A percentile compares a stretch with the other conserved stretches of the same genome.
These are phyloP conservation scores for Penicillium tannophilum DNA, from an alignment of 495 filamentous ascomycete species.

Conservation along the genomic window DNA sequence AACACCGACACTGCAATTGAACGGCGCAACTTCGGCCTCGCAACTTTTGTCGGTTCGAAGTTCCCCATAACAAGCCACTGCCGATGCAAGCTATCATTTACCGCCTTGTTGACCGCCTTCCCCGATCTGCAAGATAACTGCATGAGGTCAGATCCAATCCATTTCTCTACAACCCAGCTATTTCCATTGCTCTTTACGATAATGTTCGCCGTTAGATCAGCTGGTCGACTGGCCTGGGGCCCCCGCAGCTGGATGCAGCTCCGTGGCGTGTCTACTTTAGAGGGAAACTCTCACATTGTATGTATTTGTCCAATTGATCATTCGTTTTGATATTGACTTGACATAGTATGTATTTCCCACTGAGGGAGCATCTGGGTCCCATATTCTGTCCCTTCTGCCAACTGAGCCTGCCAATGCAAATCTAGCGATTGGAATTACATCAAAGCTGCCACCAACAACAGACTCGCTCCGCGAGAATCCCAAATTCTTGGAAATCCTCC, in stretches of 20 bases:
- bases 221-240: slow-evolving; percentile 23
- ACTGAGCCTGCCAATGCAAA: slow-evolving; percentile 66
- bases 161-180: neutral
- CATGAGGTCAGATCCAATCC: slow-evolving; percentile 6
- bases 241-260: slow-evolving; percentile 31
- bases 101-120: slow-evolving; percentile 24
- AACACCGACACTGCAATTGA: slow-evolving; percentile 16
- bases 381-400: slow-evolving; percentile 76
- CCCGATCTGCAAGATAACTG: slow-evolving; percentile 16
- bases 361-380: slow-evolving; percentile 37
- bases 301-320: slow-evolving; percentile 11
- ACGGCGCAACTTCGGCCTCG: slow-evolving; percentile 10
- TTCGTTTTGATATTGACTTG: slow-evolving; percentile 19
- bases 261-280: slow-evolving; percentile 53
- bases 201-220: slow-evolving; percentile 33
- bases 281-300: slow-evolving; percentile 59
- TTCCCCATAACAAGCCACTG: neutral
- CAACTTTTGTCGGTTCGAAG: neutral
- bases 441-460: slow-evolving; percentile 73
- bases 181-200: slow-evolving; percentile 3
- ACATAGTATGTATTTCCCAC: slow-evolving; percentile 71
- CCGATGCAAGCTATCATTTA: slow-evolving; percentile 3
- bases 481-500: slow-evolving; percentile 72
- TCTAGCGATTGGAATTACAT: slow-evolving; percentile 76
- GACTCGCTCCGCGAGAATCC: slow-evolving; percentile 76